phyloP scores from a whole-genome alignment of 768 basidiomycete genomes.

The Leccinum incarnatum region DNA sequence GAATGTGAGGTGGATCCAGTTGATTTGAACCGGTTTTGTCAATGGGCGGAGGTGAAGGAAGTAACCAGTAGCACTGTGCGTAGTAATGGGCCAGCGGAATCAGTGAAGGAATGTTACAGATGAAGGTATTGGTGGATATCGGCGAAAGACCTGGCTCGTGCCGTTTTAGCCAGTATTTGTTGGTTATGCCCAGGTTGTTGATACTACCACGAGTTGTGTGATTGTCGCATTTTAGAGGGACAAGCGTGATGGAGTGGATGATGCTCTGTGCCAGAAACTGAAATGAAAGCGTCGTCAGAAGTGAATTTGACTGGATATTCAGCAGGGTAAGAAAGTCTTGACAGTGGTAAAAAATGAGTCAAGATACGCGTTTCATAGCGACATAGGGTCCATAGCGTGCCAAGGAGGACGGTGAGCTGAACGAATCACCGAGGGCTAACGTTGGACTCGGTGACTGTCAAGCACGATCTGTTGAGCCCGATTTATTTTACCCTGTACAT shows the following conservation, averaged over 20 bases:
- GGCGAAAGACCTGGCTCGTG: conserved; percentile 45
- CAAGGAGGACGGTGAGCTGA: no score
- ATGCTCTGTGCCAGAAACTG: conserved; percentile 55
- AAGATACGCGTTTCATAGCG: no score
- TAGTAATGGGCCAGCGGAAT: conserved; percentile 48
- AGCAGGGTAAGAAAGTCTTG: no score
- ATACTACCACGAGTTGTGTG: conserved; percentile 14
- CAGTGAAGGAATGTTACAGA: conserved; percentile 39
- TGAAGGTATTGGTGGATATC: background rate
- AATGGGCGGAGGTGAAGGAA: conserved; percentile 40
- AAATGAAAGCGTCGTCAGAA: conserved; percentile 46
- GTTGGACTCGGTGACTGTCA: no score
- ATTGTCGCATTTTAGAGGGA: conserved; percentile 44
- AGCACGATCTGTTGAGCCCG: no score
- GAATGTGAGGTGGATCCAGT: conserved; percentile 52
- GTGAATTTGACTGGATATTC: no score
- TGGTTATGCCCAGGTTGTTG: conserved; percentile 48
- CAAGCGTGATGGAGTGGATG: conserved; percentile 60
- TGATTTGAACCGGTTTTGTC: conserved; percentile 67
- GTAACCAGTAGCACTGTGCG: conserved; percentile 50
- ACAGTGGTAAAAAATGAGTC: no score
- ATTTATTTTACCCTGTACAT: no score
- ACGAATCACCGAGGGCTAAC: no score
- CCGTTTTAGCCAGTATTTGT: conserved; percentile 39
- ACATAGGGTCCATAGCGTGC: no score